Evolutionary conservation across 2,329 filamentous ascomycete species (phyloP).

Genomic region (Aspergillus fumigatiaffinis): DNA sequence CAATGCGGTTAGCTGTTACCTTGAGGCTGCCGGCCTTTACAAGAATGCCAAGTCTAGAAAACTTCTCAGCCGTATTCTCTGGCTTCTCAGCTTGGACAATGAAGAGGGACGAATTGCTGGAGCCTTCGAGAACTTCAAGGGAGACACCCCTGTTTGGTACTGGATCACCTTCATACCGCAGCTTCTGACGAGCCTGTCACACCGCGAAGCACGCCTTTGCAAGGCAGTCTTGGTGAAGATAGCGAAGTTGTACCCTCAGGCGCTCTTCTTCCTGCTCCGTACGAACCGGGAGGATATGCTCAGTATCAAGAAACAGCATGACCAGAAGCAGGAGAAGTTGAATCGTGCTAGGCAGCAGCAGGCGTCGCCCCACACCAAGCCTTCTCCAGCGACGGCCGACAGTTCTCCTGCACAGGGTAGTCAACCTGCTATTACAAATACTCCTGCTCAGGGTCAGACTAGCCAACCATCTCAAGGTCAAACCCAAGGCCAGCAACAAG

Average conservation of each 20-base stretch:
- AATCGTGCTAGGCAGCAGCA: conserved; percentile 62
- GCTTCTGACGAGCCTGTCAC: conserved; percentile 81
- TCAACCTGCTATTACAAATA: conserved; percentile 44
- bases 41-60: conserved; percentile 97
- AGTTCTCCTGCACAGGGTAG: conserved; percentile 43
- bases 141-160: conserved; percentile 97
- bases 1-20: conserved; percentile 90
- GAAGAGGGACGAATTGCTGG: conserved; percentile 74
- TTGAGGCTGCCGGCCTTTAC: conserved; percentile 93
- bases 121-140: conserved; percentile 94
- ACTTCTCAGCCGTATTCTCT: conserved; percentile 85
- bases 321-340: conserved; percentile 56
- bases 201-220: conserved; percentile 85
- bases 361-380: conserved; percentile 34
- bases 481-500: conserved; percentile 12
- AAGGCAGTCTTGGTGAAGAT: conserved; percentile 86
- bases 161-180: conserved; percentile 99
- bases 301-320: conserved; percentile 84
- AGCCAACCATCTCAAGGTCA: conserved; percentile 22
- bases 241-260: conserved; percentile 91
- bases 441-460: conserved; percentile 24
- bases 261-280: conserved; percentile 90
- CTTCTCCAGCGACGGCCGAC: conserved; percentile 43
- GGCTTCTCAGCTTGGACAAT: conserved; percentile 92
- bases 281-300: conserved; percentile 94